Evolutionary conservation across 2,329 filamentous ascomycete species (phyloP), one percentile per base, ranked within the genome.

Genomic region (Fusarium setosum): DNA sequence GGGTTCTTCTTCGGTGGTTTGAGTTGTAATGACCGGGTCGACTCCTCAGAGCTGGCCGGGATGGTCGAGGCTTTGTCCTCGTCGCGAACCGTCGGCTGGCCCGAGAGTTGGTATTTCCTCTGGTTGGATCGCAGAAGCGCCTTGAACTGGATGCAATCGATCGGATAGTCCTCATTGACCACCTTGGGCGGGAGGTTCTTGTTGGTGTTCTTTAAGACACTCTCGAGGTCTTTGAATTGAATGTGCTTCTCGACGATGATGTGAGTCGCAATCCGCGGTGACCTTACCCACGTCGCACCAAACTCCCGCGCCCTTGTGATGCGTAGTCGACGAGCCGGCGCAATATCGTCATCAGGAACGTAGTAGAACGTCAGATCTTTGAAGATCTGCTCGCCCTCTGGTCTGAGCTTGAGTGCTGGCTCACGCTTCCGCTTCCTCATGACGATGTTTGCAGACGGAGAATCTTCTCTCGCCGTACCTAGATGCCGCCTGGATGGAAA

Each of bases 271-370:
- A 77, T 77, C 1, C 68, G 76, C 73, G 90, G 86, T 1, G 82
- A 78, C 49, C 83, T 84, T 24, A 88, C 85, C 89, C 94, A 96
- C 1, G 75, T 79, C 2, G 91, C 95, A 40, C 95, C 95, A 74
- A 89, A 89, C 70, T 93, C 89, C 50, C 88, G 84, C 0, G 92
- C 90, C 74, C 90, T 94, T 26, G 85, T 85, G 51, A 97, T 97
- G 5, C 92, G 89, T 58, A 89, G 77, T 54, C 86, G 87, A 35
- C 94, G 86, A 8, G 86, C 82, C 11, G 86, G 85, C 29, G 90
- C 87, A 44, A 91, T 84, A 64, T 95, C 90, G 65, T 93, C 88
- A 67, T 96, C 92, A 0, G 94, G 95, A 6, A 97, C 87, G 74
- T 96, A 97, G 77, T 88, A 92, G 65, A 93, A 90, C 0, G 79